Evolutionary conservation across 495 filamentous ascomycete species (phyloP).

Genomic region (Mycothermus thermophilus): DNA sequence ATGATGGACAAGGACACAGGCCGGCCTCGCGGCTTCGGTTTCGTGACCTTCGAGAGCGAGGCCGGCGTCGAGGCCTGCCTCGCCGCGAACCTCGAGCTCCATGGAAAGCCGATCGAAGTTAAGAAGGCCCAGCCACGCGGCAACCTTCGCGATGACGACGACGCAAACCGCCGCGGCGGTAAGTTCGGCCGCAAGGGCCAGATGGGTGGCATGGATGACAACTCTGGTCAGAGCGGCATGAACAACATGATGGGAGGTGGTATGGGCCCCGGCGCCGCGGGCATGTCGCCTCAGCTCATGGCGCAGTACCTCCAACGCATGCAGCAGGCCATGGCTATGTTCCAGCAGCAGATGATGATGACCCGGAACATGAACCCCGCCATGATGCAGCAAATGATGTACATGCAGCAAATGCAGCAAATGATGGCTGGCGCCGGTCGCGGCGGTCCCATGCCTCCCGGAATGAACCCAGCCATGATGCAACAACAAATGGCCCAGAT

Average conservation of each 20-base stretch:
- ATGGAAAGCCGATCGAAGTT: slow-evolving; percentile 91
- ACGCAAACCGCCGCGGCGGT: slow-evolving; percentile 50
- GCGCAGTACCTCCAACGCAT: slow-evolving; percentile 94
- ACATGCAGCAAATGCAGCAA: slow-evolving; percentile 77
- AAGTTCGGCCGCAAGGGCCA: slow-evolving; percentile 33
- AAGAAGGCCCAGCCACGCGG: slow-evolving; percentile 95
- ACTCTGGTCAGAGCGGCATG: slow-evolving; percentile 22
- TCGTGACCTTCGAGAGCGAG: slow-evolving; percentile 95
- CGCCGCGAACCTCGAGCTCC: slow-evolving; percentile 64
- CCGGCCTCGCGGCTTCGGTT: slow-evolving; percentile 91
- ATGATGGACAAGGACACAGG: slow-evolving; percentile 99
- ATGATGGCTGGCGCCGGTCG: slow-evolving; percentile 26
- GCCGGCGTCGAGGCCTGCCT: slow-evolving; percentile 87
- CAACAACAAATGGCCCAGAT: slow-evolving; percentile 79
- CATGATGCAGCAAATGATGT: slow-evolving; percentile 58
- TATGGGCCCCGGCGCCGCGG: slow-evolving; percentile 33
- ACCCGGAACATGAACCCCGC: slow-evolving; percentile 47
- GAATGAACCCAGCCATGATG: slow-evolving; percentile 71
- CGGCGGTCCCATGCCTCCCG: slow-evolving; percentile 31
- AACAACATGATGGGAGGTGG: slow-evolving; percentile 7
- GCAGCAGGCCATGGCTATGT: slow-evolving; percentile 89
- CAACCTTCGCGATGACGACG: slow-evolving; percentile 84
- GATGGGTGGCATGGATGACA: slow-evolving; percentile 27
- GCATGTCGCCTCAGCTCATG: slow-evolving; percentile 92
- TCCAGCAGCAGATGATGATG: slow-evolving; percentile 75